phyloP scores from a whole-genome alignment of 768 basidiomycete genomes.

The Hebeloma cylindrosporum region DNA sequence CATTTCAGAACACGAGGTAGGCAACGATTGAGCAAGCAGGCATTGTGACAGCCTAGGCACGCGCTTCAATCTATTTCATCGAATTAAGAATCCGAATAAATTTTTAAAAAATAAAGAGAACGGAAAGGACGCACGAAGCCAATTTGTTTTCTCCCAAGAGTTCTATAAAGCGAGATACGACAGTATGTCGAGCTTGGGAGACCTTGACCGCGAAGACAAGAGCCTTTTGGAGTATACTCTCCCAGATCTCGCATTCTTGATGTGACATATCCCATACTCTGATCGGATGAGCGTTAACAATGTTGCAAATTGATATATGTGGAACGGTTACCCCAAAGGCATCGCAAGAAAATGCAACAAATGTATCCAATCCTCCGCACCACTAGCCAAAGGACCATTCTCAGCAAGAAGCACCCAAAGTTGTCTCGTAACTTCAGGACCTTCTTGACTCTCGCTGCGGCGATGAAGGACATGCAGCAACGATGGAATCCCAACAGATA shows the following conservation, averaged over 20 bases:
- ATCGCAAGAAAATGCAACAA: slow-evolving; percentile 44
- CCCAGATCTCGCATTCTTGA: slow-evolving; percentile 45
- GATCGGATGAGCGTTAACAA: slow-evolving; percentile 5
- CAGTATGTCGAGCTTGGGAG: slow-evolving; percentile 15
- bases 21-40: slow-evolving; percentile 12
- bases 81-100: background rate
- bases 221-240: slow-evolving; percentile 32
- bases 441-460: slow-evolving; percentile 27
- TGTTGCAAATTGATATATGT: background rate
- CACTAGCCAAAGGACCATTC: slow-evolving; percentile 21
- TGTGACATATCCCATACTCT: slow-evolving; percentile 49
- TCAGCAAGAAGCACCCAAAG: slow-evolving; percentile 50
- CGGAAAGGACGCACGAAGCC: slow-evolving; percentile 10
- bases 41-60: slow-evolving; percentile 7
- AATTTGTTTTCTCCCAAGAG: slow-evolving; percentile 22
- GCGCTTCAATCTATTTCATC: slow-evolving; percentile 11
- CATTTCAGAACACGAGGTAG: background rate
- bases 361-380: slow-evolving; percentile 37
- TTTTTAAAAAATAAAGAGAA: background rate
- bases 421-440: slow-evolving; percentile 37
- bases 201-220: slow-evolving; percentile 23
- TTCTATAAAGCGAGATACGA: slow-evolving; percentile 31
- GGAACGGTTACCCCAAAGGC: slow-evolving; percentile 46
- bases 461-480: slow-evolving; percentile 36
- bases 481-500: slow-evolving; percentile 41